Evolutionary conservation across 345 rosid genomes (phyloP).

Genomic region (Dimocarpus longan): DNA sequence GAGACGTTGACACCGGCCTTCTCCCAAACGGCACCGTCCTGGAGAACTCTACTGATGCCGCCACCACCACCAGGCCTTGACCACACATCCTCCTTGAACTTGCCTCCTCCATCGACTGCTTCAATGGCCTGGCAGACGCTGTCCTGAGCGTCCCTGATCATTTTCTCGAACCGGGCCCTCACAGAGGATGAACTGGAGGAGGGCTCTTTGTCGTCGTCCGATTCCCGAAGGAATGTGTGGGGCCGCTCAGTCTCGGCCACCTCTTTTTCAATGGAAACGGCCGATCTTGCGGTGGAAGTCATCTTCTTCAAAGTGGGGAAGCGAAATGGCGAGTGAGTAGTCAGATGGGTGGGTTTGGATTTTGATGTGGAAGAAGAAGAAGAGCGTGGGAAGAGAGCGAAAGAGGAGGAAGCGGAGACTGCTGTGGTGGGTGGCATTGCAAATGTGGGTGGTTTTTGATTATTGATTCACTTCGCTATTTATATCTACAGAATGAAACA

Average conservation of each 20-base stretch:
- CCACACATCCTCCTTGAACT: constrained; percentile 97
- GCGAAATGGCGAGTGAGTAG: constrained; percentile 6
- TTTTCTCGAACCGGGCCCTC: constrained; percentile 83
- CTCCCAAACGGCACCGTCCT: constrained; percentile 90
- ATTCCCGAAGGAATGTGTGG: constrained; percentile 68
- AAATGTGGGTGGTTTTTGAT: not conserved
- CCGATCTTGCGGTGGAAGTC: constrained; percentile 31
- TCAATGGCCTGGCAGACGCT: constrained; percentile 75
- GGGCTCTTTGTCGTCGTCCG: constrained; percentile 44
- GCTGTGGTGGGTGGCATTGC: constrained; percentile 25
- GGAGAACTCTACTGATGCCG: constrained; percentile 93
- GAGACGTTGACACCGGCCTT: constrained; percentile 99
- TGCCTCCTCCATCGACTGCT: constrained; percentile 60
- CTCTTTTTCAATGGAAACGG: constrained; percentile 71
- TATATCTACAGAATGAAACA: not conserved
- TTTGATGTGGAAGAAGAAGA: not conserved
- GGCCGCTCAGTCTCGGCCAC: constrained; percentile 69
- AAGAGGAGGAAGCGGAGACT: constrained; percentile 14
- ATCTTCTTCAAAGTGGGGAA: not conserved
- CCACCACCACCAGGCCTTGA: constrained; percentile 98
- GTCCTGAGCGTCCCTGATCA: constrained; percentile 87
- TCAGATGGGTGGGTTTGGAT: not conserved
- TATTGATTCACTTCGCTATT: constrained; percentile 4
- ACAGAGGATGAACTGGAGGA: constrained; percentile 33
- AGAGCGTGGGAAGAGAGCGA: constrained; percentile 16